Evolutionary conservation across 768 basidiomycete genomes (phyloP).

Genomic region (Phylloporus rhodoxanthus): DNA sequence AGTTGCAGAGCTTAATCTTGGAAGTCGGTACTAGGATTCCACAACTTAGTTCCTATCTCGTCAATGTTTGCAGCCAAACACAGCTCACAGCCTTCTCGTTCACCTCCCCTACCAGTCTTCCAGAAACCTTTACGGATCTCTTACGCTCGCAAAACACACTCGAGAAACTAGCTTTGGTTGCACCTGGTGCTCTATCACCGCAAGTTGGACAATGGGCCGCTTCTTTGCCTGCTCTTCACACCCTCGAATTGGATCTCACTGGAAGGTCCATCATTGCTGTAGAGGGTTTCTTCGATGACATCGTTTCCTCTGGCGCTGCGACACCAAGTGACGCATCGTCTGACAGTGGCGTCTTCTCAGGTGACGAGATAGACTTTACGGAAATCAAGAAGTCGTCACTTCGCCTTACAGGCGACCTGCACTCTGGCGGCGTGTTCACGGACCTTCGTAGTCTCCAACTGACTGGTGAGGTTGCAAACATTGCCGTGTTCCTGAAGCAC

Average conservation of each 20-base stretch:
- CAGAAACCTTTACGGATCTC: constrained; percentile 65
- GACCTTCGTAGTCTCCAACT: constrained; percentile 57
- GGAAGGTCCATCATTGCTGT: constrained; percentile 62
- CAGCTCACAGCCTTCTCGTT: constrained; percentile 65
- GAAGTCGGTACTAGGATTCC: constrained; percentile 55
- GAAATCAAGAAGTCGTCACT: constrained; percentile 67
- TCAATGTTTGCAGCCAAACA: constrained; percentile 56
- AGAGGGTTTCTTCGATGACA: constrained; percentile 76
- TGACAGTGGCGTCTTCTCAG: constrained; percentile 75
- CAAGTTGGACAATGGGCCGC: constrained; percentile 71
- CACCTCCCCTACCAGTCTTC: constrained; percentile 61
- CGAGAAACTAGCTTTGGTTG: constrained; percentile 59
- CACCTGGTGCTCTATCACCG: constrained; percentile 69
- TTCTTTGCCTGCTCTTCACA: constrained; percentile 53
- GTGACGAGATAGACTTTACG: constrained; percentile 71
- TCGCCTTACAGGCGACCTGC: constrained; percentile 56
- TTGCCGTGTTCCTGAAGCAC: constrained; percentile 67
- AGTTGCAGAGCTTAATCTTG: constrained; percentile 53
- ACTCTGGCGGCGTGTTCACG: constrained; percentile 50
- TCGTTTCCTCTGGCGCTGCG: constrained; percentile 60
- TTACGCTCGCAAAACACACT: constrained; percentile 52
- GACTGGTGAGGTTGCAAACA: constrained; percentile 64
- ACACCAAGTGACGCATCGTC: constrained; percentile 67
- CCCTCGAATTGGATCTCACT: constrained; percentile 65
- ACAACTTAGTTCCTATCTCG: constrained; percentile 57